Percentiles rank a stretch among this genome's conserved stretches.
Evolutionary conservation across 2,329 filamentous ascomycete genomes (phyloP).

Genomic region (Xylariaceae sp.): DNA sequence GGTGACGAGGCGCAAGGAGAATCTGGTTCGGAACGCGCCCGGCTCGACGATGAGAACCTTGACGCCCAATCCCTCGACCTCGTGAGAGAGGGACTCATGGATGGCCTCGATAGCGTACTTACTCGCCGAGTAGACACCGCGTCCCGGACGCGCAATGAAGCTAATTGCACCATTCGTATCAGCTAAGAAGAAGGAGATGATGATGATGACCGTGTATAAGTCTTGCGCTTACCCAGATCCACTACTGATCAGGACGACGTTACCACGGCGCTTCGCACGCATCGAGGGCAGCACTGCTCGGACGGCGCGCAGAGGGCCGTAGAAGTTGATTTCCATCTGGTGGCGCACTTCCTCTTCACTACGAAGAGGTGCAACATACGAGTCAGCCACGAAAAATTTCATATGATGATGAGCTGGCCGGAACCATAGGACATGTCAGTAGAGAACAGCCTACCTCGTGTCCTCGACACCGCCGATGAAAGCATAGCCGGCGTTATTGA

Average conservation of each 20-base stretch:
- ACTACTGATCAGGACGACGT: constrained; percentile 31
- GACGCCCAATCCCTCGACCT: constrained; percentile 24
- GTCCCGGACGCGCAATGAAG: constrained; percentile 26
- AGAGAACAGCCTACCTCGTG: constrained; percentile 35
- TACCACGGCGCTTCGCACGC: constrained; percentile 15
- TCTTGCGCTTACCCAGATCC: constrained; percentile 24
- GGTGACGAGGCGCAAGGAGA: constrained; percentile 12
- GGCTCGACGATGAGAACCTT: constrained; percentile 32
- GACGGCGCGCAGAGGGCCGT: constrained; percentile 56
- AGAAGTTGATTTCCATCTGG: constrained; percentile 60
- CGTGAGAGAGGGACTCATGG: constrained; percentile 21
- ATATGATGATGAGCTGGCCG: too few species aligned
- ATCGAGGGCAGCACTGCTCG: constrained; percentile 44
- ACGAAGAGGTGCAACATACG: too few species aligned
- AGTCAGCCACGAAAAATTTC: too few species aligned
- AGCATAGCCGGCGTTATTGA: constrained; percentile 38
- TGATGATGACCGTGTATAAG: background rate
- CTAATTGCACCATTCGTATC: too few species aligned
- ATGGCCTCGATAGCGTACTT: constrained; percentile 33
- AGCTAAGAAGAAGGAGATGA: too few species aligned
- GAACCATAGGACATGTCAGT: too few species aligned
- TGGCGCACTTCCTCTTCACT: constrained; percentile 45
- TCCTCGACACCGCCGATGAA: constrained; percentile 41
- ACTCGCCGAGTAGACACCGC: constrained; percentile 28
- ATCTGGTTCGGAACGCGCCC: constrained; percentile 27